Conservation (phyloP, 805 yeast genomes). For the Cephaloascus fragrans region DNA sequence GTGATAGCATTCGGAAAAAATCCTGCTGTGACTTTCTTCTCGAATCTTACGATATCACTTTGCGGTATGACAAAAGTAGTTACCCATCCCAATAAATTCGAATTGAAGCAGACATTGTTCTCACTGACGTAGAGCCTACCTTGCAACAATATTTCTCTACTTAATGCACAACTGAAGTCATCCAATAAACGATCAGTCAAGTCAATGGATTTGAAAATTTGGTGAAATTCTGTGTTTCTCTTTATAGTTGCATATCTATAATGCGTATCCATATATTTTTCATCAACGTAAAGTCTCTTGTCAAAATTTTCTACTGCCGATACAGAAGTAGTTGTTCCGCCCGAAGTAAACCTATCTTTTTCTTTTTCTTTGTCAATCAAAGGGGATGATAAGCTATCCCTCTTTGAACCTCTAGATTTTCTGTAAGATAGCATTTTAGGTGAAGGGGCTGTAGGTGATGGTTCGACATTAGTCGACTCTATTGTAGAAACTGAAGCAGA, state of each 20-base stretch:
- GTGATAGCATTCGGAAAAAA: constrained; percentile 84
- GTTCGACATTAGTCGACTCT: not conserved
- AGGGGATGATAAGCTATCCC: not conserved
- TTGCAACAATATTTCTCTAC: constrained; percentile 77
- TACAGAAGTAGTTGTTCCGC: not conserved
- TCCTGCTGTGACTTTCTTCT: constrained; percentile 80
- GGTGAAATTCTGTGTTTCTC: constrained; percentile 63
- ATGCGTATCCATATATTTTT: constrained; percentile 44
- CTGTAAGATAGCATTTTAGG: constrained; percentile 30
- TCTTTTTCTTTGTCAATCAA: not conserved
- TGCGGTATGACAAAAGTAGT: constrained; percentile 67
- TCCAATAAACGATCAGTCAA: constrained; percentile 65
- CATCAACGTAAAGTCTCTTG: constrained; percentile 43
- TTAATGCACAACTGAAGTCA: constrained; percentile 85
- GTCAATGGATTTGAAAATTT: constrained; percentile 58
- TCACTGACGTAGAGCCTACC: constrained; percentile 82
- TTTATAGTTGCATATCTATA: constrained; percentile 40
- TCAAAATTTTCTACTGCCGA: constrained; percentile 16
- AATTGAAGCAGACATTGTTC: constrained; percentile 72
- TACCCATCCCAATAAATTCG: constrained; percentile 85
- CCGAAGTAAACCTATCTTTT: no score
- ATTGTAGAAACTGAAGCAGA: not conserved
- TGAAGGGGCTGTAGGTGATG: constrained; percentile 6
- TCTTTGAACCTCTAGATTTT: constrained; percentile 21
- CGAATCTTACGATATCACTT: constrained; percentile 62